Evolutionary conservation across 257 asterid genomes (phyloP).

Genomic region (Ajuga chamaepitys): DNA sequence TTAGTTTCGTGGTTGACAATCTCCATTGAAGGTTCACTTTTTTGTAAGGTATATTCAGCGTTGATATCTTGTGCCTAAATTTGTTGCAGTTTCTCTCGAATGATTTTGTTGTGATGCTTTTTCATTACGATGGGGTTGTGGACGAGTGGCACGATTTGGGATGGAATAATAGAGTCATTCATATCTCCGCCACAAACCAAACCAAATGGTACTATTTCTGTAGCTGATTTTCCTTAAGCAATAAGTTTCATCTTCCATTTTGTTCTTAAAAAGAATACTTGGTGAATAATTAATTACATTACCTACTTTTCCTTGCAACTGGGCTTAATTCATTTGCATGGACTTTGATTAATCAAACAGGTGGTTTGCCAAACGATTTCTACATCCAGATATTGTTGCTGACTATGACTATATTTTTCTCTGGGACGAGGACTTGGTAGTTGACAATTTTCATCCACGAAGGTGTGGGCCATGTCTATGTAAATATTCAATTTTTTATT

Average conservation of each 20-base stretch:
- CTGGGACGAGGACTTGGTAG: constrained; percentile 95
- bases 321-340: background rate
- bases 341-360: constrained; percentile 20
- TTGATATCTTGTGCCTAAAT: background rate
- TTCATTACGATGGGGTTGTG: constrained; percentile 82
- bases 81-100: constrained; percentile 57
- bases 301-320: too few species aligned
- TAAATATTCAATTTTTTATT: too few species aligned
- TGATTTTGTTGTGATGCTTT: constrained; percentile 66
- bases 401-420: constrained; percentile 74
- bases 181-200: constrained; percentile 67
- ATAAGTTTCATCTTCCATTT: background rate
- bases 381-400: constrained; percentile 86
- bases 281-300: too few species aligned
- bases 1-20: background rate
- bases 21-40: background rate
- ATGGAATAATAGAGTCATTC: constrained; percentile 67
- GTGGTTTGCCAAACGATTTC: constrained; percentile 97
- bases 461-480: constrained; percentile 30
- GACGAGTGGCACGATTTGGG: constrained; percentile 69
- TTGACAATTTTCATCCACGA: constrained; percentile 59
- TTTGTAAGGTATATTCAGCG: background rate
- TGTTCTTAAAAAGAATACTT: background rate
- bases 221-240: background rate
- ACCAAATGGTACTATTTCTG: constrained; percentile 58